Evolutionary conservation across 192 early-diverging fungal species (phyloP).

Genomic region (Irineochytrium annulatum): DNA sequence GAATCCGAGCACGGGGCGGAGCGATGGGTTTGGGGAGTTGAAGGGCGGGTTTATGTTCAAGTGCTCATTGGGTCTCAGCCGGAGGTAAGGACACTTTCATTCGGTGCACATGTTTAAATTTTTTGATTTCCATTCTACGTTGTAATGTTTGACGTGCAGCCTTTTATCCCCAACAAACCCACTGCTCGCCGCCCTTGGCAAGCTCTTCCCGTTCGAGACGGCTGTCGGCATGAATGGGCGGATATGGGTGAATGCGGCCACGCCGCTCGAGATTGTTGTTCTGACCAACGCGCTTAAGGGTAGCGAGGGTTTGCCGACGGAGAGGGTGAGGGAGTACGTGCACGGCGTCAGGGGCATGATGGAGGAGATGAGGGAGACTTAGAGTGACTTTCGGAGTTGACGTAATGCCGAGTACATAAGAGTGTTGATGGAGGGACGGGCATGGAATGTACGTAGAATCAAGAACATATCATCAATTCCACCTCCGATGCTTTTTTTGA

Average conservation of each 20-base stretch:
- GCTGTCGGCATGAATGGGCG: slow-evolving; percentile 93
- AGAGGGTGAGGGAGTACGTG: not conserved
- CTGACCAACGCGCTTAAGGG: slow-evolving; percentile 9
- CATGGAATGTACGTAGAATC: too few relatives aligned
- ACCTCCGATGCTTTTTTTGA: too few relatives aligned
- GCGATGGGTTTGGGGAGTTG: slow-evolving; percentile 89
- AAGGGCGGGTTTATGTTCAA: slow-evolving; percentile 73
- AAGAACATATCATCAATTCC: too few relatives aligned
- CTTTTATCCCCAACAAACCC: slow-evolving; percentile 66
- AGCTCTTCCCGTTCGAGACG: slow-evolving; percentile 75
- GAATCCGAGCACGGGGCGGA: slow-evolving; percentile 72
- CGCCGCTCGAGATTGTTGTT: slow-evolving; percentile 41
- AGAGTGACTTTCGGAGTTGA: too few relatives aligned
- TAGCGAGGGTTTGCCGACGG: not conserved
- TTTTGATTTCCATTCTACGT: not conserved
- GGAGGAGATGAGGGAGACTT: too few relatives aligned
- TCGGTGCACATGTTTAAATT: not conserved
- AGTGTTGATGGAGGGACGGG: too few relatives aligned
- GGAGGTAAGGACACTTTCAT: slow-evolving; percentile 47
- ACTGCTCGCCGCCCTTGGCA: slow-evolving; percentile 67
- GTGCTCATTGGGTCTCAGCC: slow-evolving; percentile 72
- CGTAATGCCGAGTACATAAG: too few relatives aligned
- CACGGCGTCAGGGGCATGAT: too few relatives aligned
- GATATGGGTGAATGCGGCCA: slow-evolving; percentile 82
- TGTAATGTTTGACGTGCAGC: slow-evolving; percentile 31